Conservation (phyloP, 495 filamentous ascomycete species). For the Acidomyces sp. region DNA sequence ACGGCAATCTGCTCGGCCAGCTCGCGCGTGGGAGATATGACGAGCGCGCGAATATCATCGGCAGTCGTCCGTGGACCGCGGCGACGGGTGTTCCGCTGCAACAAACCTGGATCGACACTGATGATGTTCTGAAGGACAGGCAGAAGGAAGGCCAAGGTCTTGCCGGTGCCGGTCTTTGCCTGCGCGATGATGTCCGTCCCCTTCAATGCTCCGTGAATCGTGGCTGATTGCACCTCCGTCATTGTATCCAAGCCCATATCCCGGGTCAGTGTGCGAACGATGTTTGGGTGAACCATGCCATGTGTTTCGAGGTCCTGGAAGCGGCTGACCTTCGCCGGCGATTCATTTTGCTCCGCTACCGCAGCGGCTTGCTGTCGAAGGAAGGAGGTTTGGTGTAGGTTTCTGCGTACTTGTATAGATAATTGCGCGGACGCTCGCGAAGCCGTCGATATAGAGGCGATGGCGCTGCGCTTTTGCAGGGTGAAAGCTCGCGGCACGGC, state of each 20-base stretch:
- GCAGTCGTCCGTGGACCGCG: conserved; percentile 29
- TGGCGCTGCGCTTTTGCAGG: background rate
- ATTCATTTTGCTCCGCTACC: background rate
- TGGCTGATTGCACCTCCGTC: conserved; percentile 83
- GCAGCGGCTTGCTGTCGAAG: conserved; percentile 15
- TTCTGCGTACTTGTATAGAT: background rate
- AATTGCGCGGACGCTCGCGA: background rate
- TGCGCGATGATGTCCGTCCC: conserved; percentile 57
- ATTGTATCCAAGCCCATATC: conserved; percentile 70
- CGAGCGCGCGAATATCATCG: conserved; percentile 69
- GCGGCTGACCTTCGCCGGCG: conserved; percentile 34
- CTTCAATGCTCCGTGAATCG: conserved; percentile 62
- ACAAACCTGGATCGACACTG: conserved; percentile 40
- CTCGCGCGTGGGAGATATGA: conserved; percentile 90
- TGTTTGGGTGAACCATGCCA: conserved; percentile 46
- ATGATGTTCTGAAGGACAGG: conserved; percentile 45
- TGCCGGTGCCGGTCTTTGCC: conserved; percentile 36
- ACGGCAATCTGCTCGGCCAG: conserved; percentile 86
- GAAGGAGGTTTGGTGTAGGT: conserved; percentile 14
- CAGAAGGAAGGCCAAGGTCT: conserved; percentile 34
- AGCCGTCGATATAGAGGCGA: conserved; percentile 7
- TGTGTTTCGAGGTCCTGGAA: conserved; percentile 56
- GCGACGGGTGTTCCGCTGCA: conserved; percentile 17
- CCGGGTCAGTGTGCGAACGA: conserved; percentile 57
- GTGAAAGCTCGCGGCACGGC: conserved; percentile 23